phyloP scores from a whole-genome alignment of 2,329 filamentous ascomycete genomes.

The Metarhizium sp. region DNA sequence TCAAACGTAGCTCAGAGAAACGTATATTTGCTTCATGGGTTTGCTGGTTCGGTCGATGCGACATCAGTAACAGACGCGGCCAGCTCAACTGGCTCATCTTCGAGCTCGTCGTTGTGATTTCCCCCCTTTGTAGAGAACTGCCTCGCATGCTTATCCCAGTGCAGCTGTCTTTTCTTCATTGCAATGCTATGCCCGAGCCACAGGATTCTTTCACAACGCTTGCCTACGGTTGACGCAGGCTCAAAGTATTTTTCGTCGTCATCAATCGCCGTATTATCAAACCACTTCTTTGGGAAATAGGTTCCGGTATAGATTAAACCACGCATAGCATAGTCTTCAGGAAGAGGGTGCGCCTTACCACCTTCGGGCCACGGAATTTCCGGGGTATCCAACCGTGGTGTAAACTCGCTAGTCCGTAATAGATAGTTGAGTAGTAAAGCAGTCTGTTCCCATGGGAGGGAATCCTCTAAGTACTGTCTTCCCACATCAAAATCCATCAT shows the following conservation, averaged over 20 bases:
- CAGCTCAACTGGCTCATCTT: not conserved
- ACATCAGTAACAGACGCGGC: not conserved
- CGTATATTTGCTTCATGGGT: not conserved
- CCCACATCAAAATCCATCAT: constrained; percentile 20
- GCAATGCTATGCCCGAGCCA: constrained; percentile 46
- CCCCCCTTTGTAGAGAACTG: constrained; percentile 21
- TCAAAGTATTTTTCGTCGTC: constrained; percentile 62
- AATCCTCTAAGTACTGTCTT: constrained; percentile 14
- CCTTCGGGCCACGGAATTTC: constrained; percentile 39
- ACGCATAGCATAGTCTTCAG: constrained; percentile 59
- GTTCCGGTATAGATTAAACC: constrained; percentile 51
- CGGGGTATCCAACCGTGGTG: constrained; percentile 27
- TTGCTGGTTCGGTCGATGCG: not conserved
- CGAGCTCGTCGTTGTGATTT: not conserved
- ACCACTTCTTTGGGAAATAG: constrained; percentile 52
- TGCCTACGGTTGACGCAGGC: constrained; percentile 44
- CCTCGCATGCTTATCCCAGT: constrained; percentile 28
- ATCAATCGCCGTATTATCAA: constrained; percentile 46
- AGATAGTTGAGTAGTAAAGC: constrained; percentile 29
- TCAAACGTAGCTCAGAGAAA: not conserved
- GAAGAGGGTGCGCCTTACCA: constrained; percentile 43
- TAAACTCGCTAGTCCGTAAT: constrained; percentile 15
- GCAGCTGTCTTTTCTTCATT: constrained; percentile 30
- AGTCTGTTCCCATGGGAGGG: constrained; percentile 42
- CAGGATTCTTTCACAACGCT: constrained; percentile 49